These are phyloP conservation scores for Rhododendron ovatum DNA, from an alignment of 148 eudicot species.

Conservation along the genomic window DNA sequence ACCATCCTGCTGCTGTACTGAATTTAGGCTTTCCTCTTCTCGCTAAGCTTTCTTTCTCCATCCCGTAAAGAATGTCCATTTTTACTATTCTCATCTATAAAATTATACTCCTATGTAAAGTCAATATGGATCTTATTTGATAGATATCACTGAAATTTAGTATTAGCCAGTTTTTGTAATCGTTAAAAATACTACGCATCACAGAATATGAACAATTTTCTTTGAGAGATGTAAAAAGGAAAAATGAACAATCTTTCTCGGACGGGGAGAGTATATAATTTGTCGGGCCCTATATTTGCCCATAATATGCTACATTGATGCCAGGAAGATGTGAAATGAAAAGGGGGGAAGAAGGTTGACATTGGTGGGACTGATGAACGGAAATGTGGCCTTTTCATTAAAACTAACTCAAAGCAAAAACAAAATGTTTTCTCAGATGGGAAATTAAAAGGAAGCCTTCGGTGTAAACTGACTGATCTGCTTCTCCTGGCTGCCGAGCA, in stretches of 20 bases:
- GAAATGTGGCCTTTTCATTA: neutral
- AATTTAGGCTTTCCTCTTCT: no score
- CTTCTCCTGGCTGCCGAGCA: neutral
- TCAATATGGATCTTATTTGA: neutral
- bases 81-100: no score
- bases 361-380: slow-evolving; percentile 1
- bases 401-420: neutral
- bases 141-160: neutral
- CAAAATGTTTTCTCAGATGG: neutral
- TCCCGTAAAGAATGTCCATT: no score
- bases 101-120: no score
- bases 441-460: neutral
- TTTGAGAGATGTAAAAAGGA: no score
- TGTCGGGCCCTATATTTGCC: neutral
- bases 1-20: no score
- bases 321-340: neutral
- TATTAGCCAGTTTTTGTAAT: no score
- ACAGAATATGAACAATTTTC: no score
- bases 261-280: neutral
- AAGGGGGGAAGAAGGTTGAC: neutral
- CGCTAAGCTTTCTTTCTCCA: no score
- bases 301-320: neutral
- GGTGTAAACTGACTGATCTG: neutral
- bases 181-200: no score
- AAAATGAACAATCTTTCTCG: neutral